Percentiles rank a stretch among this genome's conserved stretches.
phyloP scores from a whole-genome alignment of 768 basidiomycete genomes.

The Ramaria sp. region DNA sequence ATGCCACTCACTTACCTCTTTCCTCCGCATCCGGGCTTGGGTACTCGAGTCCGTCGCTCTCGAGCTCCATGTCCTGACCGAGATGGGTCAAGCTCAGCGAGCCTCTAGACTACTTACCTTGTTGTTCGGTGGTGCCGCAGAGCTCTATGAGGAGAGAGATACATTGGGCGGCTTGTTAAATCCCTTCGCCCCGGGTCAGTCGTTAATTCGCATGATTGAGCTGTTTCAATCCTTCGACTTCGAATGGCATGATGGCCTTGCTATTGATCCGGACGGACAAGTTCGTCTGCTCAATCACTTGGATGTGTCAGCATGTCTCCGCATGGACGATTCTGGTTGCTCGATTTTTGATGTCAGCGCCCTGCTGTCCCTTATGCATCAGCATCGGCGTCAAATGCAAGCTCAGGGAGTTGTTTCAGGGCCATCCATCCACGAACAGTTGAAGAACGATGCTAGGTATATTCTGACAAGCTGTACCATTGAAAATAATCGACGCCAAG shows the following conservation, averaged over 20 bases:
- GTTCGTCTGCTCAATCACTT: slow-evolving; percentile 45
- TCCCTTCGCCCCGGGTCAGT: slow-evolving; percentile 71
- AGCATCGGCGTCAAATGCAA: slow-evolving; percentile 51
- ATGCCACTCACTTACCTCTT: slow-evolving; percentile 56
- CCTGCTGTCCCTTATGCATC: slow-evolving; percentile 56
- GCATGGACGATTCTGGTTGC: slow-evolving; percentile 60
- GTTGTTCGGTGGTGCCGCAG: slow-evolving; percentile 44
- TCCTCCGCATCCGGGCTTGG: slow-evolving; percentile 74
- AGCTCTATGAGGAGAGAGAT: slow-evolving; percentile 31
- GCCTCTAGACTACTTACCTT: slow-evolving; percentile 69
- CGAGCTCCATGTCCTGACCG: slow-evolving; percentile 79
- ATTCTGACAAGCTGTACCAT: slow-evolving; percentile 75
- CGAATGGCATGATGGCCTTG: slow-evolving; percentile 74
- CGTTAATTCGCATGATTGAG: slow-evolving; percentile 78
- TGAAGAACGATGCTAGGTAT: slow-evolving; percentile 60
- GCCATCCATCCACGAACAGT: slow-evolving; percentile 49
- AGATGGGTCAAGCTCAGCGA: slow-evolving; percentile 63
- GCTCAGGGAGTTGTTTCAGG: slow-evolving; percentile 57
- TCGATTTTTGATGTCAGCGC: slow-evolving; percentile 72
- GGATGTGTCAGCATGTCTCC: slow-evolving; percentile 60
- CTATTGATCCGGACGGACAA: slow-evolving; percentile 47
- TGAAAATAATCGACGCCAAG: slow-evolving; percentile 81
- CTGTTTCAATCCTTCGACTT: slow-evolving; percentile 80
- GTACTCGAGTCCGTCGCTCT: slow-evolving; percentile 80
- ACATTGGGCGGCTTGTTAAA: slow-evolving; percentile 42